Conservation (phyloP, 768 basidiomycete genomes). For the Tricholomella constricta region DNA sequence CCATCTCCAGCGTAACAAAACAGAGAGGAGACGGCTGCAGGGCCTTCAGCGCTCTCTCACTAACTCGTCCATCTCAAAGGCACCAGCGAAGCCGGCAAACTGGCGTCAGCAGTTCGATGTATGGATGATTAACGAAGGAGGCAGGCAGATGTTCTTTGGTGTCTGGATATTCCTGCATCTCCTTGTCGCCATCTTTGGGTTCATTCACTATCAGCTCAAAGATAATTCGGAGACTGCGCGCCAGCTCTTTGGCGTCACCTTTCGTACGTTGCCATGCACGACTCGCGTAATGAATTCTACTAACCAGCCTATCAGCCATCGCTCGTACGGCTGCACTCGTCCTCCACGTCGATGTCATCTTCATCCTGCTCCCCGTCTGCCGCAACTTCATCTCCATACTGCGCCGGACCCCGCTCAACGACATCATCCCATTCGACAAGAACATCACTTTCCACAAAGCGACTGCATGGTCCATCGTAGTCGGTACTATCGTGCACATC, state of each 20-base stretch:
- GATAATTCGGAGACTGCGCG: conserved; percentile 76
- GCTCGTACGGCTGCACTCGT: conserved; percentile 89
- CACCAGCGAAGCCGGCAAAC: conserved; percentile 38
- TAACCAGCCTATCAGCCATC: conserved; percentile 52
- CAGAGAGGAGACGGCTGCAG: conserved; percentile 81
- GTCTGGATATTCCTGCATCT: conserved; percentile 82
- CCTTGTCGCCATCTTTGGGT: conserved; percentile 75
- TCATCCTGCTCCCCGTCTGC: conserved; percentile 95
- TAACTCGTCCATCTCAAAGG: conserved; percentile 25
- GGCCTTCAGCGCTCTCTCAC: conserved; percentile 73
- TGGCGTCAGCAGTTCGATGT: conserved; percentile 51
- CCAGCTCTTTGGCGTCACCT: conserved; percentile 72
- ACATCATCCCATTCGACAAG: conserved; percentile 91
- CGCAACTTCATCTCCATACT: conserved; percentile 91
- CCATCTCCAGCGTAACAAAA: conserved; percentile 81
- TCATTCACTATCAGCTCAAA: conserved; percentile 75
- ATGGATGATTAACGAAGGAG: conserved; percentile 98
- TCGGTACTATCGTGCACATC: conserved; percentile 75
- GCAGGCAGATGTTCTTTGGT: conserved; percentile 74
- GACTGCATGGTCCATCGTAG: conserved; percentile 88
- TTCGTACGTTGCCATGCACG: conserved; percentile 47
- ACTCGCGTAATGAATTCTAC: conserved; percentile 34
- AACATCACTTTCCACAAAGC: conserved; percentile 90
- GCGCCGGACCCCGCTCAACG: conserved; percentile 82
- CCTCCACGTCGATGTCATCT: conserved; percentile 87